Conservation (phyloP, 345 rosid species). For the Passiflora organensis region DNA sequence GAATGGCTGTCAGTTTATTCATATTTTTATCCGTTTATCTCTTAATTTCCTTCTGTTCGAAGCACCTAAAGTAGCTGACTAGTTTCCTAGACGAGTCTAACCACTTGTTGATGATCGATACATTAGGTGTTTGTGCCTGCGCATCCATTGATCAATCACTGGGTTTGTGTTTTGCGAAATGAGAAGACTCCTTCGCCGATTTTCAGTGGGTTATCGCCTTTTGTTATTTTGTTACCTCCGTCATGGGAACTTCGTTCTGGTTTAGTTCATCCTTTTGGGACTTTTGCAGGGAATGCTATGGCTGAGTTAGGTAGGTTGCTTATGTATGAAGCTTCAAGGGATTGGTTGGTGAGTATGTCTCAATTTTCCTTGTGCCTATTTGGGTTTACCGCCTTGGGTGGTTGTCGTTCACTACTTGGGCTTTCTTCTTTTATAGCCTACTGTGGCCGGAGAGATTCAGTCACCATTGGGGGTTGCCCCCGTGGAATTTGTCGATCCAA, state of each 20-base stretch:
- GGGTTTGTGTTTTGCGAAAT: constrained; percentile 81
- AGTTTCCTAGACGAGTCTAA: no score
- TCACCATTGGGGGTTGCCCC: constrained; percentile 85
- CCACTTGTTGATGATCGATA: no score
- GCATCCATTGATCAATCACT: no score
- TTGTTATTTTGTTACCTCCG: background rate
- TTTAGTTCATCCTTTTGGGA: background rate
- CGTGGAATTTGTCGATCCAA: constrained; percentile 90
- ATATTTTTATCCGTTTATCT: background rate
- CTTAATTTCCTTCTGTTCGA: background rate
- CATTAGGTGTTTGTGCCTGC: constrained; percentile 81
- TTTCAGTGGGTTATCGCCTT: constrained; percentile 51
- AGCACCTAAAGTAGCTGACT: no score
- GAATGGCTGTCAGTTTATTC: constrained; percentile 63
- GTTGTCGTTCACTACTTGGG: background rate
- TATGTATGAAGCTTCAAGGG: constrained; percentile 86
- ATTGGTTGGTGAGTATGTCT: constrained; percentile 74
- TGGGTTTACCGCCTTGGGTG: background rate
- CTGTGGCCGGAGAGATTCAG: constrained; percentile 75
- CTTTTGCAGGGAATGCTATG: constrained; percentile 62
- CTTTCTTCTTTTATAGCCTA: constrained; percentile 48
- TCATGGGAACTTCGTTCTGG: background rate
- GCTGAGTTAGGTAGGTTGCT: constrained; percentile 90
- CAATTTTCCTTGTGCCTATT: background rate
- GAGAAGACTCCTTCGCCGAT: constrained; percentile 78